Evolutionary conservation across 345 rosid species (phyloP).

Genomic region (Moricandia moricandioides): DNA sequence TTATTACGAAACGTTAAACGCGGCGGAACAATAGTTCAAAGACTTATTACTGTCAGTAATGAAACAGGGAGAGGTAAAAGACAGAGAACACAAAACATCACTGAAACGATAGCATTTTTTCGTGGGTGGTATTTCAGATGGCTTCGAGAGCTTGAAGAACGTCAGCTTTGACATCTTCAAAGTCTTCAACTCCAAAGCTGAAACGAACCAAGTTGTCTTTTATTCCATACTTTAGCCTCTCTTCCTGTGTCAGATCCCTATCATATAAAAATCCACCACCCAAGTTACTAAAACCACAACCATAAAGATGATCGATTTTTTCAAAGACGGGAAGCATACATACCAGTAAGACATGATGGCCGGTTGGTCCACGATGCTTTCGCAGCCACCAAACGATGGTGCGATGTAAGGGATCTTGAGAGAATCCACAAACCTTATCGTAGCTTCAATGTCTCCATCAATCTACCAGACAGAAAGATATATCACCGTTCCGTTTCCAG

Average conservation of each 20-base stretch:
- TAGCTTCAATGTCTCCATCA: constrained; percentile 59
- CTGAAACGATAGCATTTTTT: neutral
- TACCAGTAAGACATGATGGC: neutral
- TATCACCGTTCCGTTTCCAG: neutral
- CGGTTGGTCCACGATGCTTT: constrained; percentile 88
- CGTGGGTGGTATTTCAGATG: neutral
- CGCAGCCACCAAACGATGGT: constrained; percentile 92
- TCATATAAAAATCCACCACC: neutral
- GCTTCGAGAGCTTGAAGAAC: constrained; percentile 67
- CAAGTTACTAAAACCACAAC: neutral
- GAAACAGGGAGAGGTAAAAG: neutral
- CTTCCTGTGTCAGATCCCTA: constrained; percentile 31
- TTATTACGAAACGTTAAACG: constrained; percentile 22
- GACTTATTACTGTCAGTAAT: constrained; percentile 7
- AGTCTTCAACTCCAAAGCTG: constrained; percentile 87
- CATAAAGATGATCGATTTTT: neutral
- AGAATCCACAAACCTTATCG: constrained; percentile 68
- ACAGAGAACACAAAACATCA: neutral
- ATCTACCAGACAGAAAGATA: constrained; percentile 4
- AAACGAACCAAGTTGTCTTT: constrained; percentile 82
- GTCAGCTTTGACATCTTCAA: constrained; percentile 74
- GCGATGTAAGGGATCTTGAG: constrained; percentile 90
- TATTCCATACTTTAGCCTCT: constrained; percentile 66
- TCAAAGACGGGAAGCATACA: neutral
- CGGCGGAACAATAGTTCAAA: constrained; percentile 13